Evolutionary conservation across 176 grass and related monocot genomes (phyloP), one percentile per base, ranked within the genome.

Genomic region (Thalia dealbata): DNA sequence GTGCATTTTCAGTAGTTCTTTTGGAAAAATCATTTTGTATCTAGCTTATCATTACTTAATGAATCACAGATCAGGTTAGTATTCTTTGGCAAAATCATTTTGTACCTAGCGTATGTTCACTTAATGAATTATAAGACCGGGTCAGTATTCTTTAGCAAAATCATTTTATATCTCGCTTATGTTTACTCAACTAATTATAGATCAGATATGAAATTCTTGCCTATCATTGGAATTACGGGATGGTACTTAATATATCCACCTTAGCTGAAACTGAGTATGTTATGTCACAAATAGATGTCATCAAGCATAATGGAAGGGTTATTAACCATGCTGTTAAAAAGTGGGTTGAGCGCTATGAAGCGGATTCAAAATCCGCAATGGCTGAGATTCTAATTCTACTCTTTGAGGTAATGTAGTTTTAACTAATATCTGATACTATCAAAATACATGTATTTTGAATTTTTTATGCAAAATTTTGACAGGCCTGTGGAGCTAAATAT

Each of bases 401-500:
- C 23, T 97, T 97, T 78, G 87, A 97, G 95, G 95, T 97, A 92
- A 80, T 61, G 18, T 78, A 24, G 12, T 35, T 23, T 3, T 23
- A 75, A n/a, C 69, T 52, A 26, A 21, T 68, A 28, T 0, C 73
- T 61, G 32, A 50, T 61, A 25, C 64, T 74, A 1, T 66, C 45
- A 13, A 51, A 76, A 24, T 11, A 63, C 14, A 58, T 83, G 46
- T 63, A 69, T 56, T 43, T 32, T 27, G 28, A 24, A 79, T 65
- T n/a, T n/a, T 81, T 67, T 30, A 41, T 43, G 64, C 30, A 78
- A 73, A n/a, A n/a, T 76, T 64, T 80, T 3, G 3, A 56, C 82
- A 97, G 93, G 90, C 83, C 59, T 97, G 93, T 84, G 93, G 93
- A 9, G 87, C 85, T 58, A 97, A 78, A 48, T 91, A 91, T 80